These are phyloP conservation scores for Craspedostauros australis DNA, from an alignment of 108 stramenopile species.

Conservation along the genomic window DNA sequence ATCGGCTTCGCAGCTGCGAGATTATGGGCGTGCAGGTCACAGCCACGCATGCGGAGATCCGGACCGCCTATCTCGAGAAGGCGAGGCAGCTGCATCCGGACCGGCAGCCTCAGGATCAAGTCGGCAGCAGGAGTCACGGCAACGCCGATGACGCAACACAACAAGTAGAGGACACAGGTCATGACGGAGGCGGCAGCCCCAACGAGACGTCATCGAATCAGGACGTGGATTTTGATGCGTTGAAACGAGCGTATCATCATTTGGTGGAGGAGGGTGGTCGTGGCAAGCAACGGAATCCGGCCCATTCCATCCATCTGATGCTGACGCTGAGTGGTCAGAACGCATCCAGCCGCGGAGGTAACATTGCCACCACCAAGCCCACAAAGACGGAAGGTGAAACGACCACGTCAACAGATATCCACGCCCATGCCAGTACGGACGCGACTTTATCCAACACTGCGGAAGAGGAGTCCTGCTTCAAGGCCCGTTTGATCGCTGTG, in stretches of 20 bases:
- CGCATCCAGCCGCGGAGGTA: neutral
- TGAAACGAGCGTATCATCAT: slow-evolving; percentile 38
- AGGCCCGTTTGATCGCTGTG: slow-evolving; percentile 65
- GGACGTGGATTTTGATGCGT: slow-evolving; percentile 15
- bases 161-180: neutral
- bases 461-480: slow-evolving; percentile 42
- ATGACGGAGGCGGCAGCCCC: too few relatives aligned
- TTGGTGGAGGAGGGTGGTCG: slow-evolving; percentile 30
- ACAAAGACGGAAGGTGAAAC: neutral
- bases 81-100: slow-evolving; percentile 68
- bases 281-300: slow-evolving; percentile 45
- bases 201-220: slow-evolving; percentile 3
- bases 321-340: slow-evolving; percentile 7
- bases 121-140: slow-evolving; percentile 14
- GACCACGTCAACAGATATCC: neutral
- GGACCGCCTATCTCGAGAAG: slow-evolving; percentile 42
- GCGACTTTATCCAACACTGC: neutral
- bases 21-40: slow-evolving; percentile 41
- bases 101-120: neutral
- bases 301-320: slow-evolving; percentile 41
- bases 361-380: neutral
- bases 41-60: slow-evolving; percentile 17
- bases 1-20: slow-evolving; percentile 40
- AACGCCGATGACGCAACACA: neutral
- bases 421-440: neutral